Conservation (phyloP, 179 eudicot species). For the Drosera spatulata region DNA sequence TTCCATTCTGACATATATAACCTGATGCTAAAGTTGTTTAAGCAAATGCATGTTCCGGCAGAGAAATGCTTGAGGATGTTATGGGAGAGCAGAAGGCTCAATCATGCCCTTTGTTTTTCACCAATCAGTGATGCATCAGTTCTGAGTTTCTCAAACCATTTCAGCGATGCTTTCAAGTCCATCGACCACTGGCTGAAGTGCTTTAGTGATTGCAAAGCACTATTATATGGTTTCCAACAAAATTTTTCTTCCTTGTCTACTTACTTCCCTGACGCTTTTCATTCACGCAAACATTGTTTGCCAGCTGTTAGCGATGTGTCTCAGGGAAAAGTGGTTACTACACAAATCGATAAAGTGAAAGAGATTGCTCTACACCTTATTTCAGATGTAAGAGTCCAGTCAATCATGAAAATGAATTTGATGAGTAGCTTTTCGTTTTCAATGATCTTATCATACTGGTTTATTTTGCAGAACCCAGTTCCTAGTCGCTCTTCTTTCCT, state of each 20-base stretch:
- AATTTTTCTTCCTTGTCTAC: constrained; percentile 35
- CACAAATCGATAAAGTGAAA: neutral
- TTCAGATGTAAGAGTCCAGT: constrained; percentile 34
- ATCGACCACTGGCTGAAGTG: constrained; percentile 56
- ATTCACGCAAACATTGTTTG: constrained; percentile 16
- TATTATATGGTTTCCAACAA: constrained; percentile 51
- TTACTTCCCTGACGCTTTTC: constrained; percentile 25
- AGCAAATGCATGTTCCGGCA: constrained; percentile 35
- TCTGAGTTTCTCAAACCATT: constrained; percentile 30
- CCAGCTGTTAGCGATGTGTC: constrained; percentile 26
- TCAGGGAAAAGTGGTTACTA: constrained; percentile 31
- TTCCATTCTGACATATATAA: constrained; percentile 46
- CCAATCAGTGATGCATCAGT: constrained; percentile 54
- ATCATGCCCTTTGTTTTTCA: constrained; percentile 76
- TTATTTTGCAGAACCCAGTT: constrained; percentile 40
- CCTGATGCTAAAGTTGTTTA: constrained; percentile 43
- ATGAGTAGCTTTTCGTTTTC: neutral
- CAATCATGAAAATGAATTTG: neutral
- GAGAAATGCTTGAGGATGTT: constrained; percentile 45
- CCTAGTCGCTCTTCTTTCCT: constrained; percentile 41
- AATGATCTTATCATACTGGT: neutral
- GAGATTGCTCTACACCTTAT: constrained; percentile 39
- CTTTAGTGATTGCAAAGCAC: constrained; percentile 36
- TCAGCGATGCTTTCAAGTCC: constrained; percentile 35
- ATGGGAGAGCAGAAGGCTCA: constrained; percentile 79